Base-by-base conservation (phyloP, 106 monocot species). In the Hemerocallis citrina region DNA sequence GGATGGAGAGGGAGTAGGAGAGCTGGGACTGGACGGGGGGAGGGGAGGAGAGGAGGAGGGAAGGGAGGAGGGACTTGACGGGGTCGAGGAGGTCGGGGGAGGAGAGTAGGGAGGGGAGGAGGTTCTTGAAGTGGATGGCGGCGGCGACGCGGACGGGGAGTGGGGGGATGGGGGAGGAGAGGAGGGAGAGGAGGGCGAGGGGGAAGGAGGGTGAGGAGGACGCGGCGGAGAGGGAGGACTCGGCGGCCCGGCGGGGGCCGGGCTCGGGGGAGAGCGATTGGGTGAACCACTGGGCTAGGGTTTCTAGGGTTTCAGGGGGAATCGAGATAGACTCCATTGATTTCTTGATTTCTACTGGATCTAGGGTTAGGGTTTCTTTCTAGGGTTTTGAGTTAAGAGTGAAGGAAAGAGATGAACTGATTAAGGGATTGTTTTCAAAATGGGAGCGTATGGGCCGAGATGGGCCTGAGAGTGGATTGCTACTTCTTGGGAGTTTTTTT, bases 201-300 rank as follows among this genome's bases (percentile, higher is more conserved):
- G 84, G 21, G 75, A 85, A 92, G 44, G 77, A 73, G 7, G 81
- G 84, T 15, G 34, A 16, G 37, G 71, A 48, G 52, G 87, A 68
- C 24, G 84, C 76, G 46, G 74, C 31, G 69, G 51, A 51, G 44
- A 98, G 79, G 43, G 79, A 74, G 41, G 84, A 65, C 64, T 98
- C 96, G n/a, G 96, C 91, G 10, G 57, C 68, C 36, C 91, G 96
- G 57, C 96, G 96, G 12, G 79, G 81, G 19, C 63, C 75, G 28
- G 96, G 65, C 7, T 40, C 42, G 5, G 79, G 84, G n/a, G 96
- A 98, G 43, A 98, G 77, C 3, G 87, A 79, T 28, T 81, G 76
- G 59, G 75, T 71, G 63, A 98, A 98, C 65, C 79, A 92, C 14
- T 72, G 68, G 24, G 89, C 77, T 7, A 94, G 85, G 36, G 63